Conservation (phyloP, 2,329 filamentous ascomycete genomes). For the Venturiaceae sp. region DNA sequence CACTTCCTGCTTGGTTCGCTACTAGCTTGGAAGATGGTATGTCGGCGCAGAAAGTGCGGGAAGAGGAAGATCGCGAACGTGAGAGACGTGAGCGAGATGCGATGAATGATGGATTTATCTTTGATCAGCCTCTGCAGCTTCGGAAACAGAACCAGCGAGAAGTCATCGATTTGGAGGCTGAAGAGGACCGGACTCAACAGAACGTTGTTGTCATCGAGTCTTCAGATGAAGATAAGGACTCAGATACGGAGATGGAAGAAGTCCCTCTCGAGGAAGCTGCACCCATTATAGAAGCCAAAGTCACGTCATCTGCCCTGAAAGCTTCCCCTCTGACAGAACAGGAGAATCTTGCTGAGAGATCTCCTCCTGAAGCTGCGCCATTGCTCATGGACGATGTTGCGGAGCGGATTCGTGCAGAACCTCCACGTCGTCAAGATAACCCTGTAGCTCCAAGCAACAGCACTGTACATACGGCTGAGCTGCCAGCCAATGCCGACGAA, state of each 20-base stretch:
- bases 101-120: constrained; percentile 50
- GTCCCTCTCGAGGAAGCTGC: not conserved
- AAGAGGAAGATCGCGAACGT: constrained; percentile 23
- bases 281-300: too few species aligned
- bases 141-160: constrained; percentile 44
- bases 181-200: constrained; percentile 33
- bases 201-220: constrained; percentile 52
- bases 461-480: not conserved
- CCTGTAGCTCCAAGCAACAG: not conserved
- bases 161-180: constrained; percentile 37
- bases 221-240: constrained; percentile 43
- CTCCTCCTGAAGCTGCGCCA: not conserved
- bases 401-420: not conserved
- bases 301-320: too few species aligned
- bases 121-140: constrained; percentile 50
- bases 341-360: too few species aligned
- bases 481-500: not conserved
- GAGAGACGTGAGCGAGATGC: constrained; percentile 30
- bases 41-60: constrained; percentile 25
- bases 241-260: not conserved
- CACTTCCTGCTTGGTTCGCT: constrained; percentile 67
- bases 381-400: not conserved
- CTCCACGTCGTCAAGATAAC: not conserved
- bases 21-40: constrained; percentile 52
- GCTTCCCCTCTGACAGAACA: too few species aligned